A percentile compares a stretch with the other conserved stretches of the same genome.
phyloP scores from a whole-genome alignment of 1,284 basidiomycete species.

The Trametes pubescens region DNA sequence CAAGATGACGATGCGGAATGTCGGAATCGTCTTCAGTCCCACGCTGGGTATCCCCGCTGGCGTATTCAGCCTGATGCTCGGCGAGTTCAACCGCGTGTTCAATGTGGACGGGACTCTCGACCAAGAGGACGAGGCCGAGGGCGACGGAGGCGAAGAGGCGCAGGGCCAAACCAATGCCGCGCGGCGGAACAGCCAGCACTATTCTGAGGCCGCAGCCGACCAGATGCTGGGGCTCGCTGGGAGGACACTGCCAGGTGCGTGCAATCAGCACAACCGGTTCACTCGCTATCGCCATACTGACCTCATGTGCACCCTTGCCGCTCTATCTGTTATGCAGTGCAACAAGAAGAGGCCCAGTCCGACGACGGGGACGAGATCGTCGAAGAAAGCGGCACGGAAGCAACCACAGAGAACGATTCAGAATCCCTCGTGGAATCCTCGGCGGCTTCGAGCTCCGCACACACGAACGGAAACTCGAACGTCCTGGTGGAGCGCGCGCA shows the following conservation, averaged over 20 bases:
- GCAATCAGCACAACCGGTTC: constrained; percentile 21
- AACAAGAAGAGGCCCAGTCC: constrained; percentile 65
- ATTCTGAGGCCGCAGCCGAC: constrained; percentile 82
- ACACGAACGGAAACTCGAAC: constrained; percentile 18
- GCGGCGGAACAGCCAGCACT: constrained; percentile 80
- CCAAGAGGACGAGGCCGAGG: constrained; percentile 37
- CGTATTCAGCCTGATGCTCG: constrained; percentile 92
- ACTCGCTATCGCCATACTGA: constrained; percentile 26
- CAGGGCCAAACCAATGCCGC: constrained; percentile 48
- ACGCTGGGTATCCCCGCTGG: constrained; percentile 95
- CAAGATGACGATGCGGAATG: constrained; percentile 99
- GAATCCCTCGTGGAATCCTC: constrained; percentile 56
- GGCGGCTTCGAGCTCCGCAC: constrained; percentile 51
- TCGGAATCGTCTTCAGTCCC: constrained; percentile 97
- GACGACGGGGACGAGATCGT: constrained; percentile 73
- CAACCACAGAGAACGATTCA: constrained; percentile 65
- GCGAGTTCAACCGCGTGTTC: constrained; percentile 90
- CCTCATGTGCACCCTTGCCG: constrained; percentile 31
- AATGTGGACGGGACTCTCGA: constrained; percentile 64
- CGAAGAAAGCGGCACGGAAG: constrained; percentile 75
- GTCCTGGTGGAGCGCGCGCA: constrained; percentile 29
- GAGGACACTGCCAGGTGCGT: constrained; percentile 67
- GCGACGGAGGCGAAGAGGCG: constrained; percentile 42
- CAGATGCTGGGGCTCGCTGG: constrained; percentile 77
- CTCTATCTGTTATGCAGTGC: constrained; percentile 17